Percentiles rank a stretch among this genome's conserved stretches.
phyloP scores from a whole-genome alignment of 139 green algal species.

The Auxenochlorella pyrenoidosa region DNA sequence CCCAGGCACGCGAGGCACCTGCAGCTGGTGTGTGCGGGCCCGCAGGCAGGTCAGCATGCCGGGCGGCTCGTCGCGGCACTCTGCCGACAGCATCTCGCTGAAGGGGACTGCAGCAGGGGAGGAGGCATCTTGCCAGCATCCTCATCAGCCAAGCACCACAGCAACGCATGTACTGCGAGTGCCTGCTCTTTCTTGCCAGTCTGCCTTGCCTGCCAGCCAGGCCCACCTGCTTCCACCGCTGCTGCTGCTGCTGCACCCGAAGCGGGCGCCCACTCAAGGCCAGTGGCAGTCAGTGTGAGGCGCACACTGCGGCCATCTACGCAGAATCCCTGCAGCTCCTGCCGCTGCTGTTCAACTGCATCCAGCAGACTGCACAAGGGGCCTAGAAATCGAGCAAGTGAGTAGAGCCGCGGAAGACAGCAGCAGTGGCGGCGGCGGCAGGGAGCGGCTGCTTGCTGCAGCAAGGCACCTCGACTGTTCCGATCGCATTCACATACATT shows the following conservation, averaged over 20 bases:
- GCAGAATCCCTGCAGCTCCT: not conserved
- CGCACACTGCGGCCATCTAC: not conserved
- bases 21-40: not conserved
- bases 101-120: constrained; percentile 13
- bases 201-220: not conserved
- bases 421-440: not conserved
- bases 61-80: not conserved
- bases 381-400: not conserved
- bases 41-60: constrained; percentile 9
- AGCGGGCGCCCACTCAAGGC: not conserved
- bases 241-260: not conserved
- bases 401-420: too few species aligned
- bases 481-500: not conserved
- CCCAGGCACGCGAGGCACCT: not conserved
- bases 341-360: not conserved
- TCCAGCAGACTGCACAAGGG: not conserved
- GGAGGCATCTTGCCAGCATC: too few species aligned
- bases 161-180: not conserved
- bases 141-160: too few species aligned
- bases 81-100: constrained; percentile 11
- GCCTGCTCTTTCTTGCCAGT: not conserved
- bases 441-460: not conserved
- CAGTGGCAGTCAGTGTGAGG: not conserved
- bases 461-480: not conserved
- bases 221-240: not conserved